Evolutionary conservation across 371 early-diverging fungal genomes (phyloP).

Genomic region (Amoeboaphelidium occidentale): DNA sequence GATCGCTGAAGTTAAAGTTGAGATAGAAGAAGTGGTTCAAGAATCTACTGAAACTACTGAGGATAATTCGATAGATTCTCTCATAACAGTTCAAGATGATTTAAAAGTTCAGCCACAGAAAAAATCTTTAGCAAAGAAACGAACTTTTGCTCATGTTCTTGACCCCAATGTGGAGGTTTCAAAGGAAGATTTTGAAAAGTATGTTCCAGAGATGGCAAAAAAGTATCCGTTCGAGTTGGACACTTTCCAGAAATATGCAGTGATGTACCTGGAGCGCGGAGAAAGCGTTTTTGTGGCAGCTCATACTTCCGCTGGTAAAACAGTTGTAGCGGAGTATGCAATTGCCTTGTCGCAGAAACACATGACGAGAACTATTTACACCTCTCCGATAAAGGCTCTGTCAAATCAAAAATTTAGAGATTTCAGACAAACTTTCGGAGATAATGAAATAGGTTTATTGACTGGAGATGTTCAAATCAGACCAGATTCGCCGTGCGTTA

Average conservation of each 20-base stretch:
- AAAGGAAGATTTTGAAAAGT: background rate
- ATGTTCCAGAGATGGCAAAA: conserved; percentile 14
- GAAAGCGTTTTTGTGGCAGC: conserved; percentile 97
- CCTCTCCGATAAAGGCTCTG: conserved; percentile 97
- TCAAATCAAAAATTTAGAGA: conserved; percentile 98
- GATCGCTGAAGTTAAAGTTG: too few relatives aligned
- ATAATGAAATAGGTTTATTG: conserved; percentile 81
- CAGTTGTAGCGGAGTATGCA: conserved; percentile 98
- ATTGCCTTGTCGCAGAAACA: conserved; percentile 76
- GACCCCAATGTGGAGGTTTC: background rate
- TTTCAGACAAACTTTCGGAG: conserved; percentile 65
- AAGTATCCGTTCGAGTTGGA: conserved; percentile 88
- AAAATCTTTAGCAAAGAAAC: background rate
- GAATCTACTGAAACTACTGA: too few relatives aligned
- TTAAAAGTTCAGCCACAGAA: too few relatives aligned
- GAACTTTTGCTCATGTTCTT: background rate
- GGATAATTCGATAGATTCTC: too few relatives aligned
- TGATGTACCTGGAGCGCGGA: conserved; percentile 80
- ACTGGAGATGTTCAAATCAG: conserved; percentile 98
- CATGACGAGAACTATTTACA: conserved; percentile 95
- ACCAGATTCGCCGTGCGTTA: conserved; percentile 80
- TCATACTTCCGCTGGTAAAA: conserved; percentile 99
- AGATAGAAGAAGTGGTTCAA: too few relatives aligned
- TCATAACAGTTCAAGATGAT: too few relatives aligned
- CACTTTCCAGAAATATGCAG: conserved; percentile 94